Evolutionary conservation across 2,329 filamentous ascomycete species (phyloP).

Genomic region (Fusarium sp.): DNA sequence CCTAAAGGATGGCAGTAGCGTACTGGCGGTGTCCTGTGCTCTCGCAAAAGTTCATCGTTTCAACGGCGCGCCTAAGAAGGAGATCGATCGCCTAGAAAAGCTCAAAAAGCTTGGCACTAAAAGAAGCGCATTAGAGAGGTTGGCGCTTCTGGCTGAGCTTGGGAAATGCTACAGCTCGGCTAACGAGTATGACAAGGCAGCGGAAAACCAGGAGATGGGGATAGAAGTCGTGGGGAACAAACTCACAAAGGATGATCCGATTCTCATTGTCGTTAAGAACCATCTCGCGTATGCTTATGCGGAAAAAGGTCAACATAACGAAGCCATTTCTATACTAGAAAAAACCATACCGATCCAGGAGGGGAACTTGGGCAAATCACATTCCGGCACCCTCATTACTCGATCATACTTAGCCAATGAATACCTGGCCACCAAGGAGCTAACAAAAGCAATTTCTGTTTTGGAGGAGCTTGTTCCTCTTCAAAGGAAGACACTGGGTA

Average conservation of each 20-base stretch:
- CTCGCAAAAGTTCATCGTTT: not conserved
- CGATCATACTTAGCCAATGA: too few relatives aligned
- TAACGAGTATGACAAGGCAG: not conserved
- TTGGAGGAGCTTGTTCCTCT: not conserved
- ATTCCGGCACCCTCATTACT: not conserved
- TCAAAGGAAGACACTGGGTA: not conserved
- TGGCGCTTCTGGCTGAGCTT: not conserved
- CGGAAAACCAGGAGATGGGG: fast-evolving
- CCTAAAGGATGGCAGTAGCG: not conserved
- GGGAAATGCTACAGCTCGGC: not conserved
- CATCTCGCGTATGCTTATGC: not conserved
- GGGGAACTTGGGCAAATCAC: fast-evolving
- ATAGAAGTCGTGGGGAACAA: fast-evolving
- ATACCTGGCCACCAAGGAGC: too few relatives aligned
- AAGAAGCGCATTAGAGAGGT: not conserved
- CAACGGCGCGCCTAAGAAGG: too few relatives aligned
- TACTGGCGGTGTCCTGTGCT: fast-evolving
- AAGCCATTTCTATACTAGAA: not conserved
- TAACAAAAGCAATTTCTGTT: fast-evolving
- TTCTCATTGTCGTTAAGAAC: fast-evolving
- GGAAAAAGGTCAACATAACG: fast-evolving
- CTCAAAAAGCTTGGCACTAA: not conserved
- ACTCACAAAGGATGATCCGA: fast-evolving
- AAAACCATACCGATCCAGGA: fast-evolving
- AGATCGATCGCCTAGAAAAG: not conserved